Conservation (phyloP, 2,329 filamentous ascomycete genomes). For the Pseudogymnoascus sp. region DNA sequence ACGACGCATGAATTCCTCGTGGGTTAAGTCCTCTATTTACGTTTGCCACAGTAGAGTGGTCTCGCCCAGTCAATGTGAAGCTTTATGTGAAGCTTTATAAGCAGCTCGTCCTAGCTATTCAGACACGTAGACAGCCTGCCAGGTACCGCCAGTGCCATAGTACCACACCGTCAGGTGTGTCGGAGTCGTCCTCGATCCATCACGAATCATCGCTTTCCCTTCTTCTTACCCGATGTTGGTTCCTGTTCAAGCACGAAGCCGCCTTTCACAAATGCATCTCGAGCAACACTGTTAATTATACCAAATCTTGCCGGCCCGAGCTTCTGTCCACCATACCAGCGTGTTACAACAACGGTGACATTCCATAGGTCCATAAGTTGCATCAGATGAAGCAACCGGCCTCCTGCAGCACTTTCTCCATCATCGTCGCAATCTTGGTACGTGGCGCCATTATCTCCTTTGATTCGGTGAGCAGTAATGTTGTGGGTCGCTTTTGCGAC, state of each 20-base stretch:
- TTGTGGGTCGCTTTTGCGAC: slow-evolving; percentile 87
- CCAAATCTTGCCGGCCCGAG: slow-evolving; percentile 84
- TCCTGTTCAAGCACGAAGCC: slow-evolving; percentile 53
- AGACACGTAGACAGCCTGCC: not conserved
- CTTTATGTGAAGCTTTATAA: slow-evolving; percentile 1
- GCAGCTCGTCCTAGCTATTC: not conserved
- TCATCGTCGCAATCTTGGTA: slow-evolving; percentile 95
- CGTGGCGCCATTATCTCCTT: slow-evolving; percentile 40
- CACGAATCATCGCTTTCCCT: slow-evolving; percentile 20
- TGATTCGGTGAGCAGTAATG: slow-evolving; percentile 88
- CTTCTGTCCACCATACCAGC: slow-evolving; percentile 92
- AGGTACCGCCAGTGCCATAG: not conserved
- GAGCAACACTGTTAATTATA: slow-evolving; percentile 77
- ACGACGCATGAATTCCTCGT: too few relatives aligned
- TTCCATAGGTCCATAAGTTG: slow-evolving; percentile 93
- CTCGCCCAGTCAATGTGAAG: not conserved
- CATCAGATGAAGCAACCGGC: slow-evolving; percentile 78
- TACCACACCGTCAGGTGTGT: not conserved
- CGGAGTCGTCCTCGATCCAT: not conserved
- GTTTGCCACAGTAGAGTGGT: too few relatives aligned
- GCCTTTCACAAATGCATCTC: slow-evolving; percentile 74
- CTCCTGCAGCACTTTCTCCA: slow-evolving; percentile 86
- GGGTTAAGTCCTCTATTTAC: too few relatives aligned
- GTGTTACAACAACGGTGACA: slow-evolving; percentile 81
- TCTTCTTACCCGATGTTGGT: slow-evolving; percentile 35